Evolutionary conservation across 2,329 filamentous ascomycete species (phyloP).

Genomic region (Pestalotiopsis sp.): DNA sequence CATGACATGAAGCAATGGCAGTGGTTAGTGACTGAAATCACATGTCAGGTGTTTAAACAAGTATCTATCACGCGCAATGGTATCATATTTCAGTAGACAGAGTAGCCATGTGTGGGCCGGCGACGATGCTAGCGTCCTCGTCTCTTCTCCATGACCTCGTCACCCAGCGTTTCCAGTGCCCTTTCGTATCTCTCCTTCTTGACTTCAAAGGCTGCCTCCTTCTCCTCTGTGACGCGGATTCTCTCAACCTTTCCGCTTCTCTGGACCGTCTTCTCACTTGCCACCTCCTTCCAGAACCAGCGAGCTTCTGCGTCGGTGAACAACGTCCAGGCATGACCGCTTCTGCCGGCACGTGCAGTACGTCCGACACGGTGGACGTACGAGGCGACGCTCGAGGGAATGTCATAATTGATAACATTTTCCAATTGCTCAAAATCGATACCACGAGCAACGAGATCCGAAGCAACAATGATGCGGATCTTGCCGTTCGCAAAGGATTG

Average conservation of each 20-base stretch:
- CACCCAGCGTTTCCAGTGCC: constrained; percentile 64
- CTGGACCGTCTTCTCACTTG: constrained; percentile 53
- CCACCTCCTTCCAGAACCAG: constrained; percentile 91
- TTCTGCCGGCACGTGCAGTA: constrained; percentile 79
- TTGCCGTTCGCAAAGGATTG: constrained; percentile 65
- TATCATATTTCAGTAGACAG: background rate
- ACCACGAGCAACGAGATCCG: constrained; percentile 90
- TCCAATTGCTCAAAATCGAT: constrained; percentile 79
- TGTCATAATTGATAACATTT: constrained; percentile 92
- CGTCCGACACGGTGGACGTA: constrained; percentile 93
- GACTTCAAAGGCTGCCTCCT: constrained; percentile 6
- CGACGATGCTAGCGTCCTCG: constrained; percentile 1
- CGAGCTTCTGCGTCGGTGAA: constrained; percentile 80
- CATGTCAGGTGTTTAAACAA: no score
- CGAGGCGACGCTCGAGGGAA: constrained; percentile 77
- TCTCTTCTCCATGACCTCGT: constrained; percentile 52
- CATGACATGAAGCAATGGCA: no score
- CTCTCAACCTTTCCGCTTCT: constrained; percentile 49
- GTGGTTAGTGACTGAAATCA: no score
- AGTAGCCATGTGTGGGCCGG: background rate
- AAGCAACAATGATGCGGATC: constrained; percentile 79
- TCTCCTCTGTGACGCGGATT: constrained; percentile 42
- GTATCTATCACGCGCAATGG: background rate
- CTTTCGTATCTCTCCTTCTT: constrained; percentile 44
- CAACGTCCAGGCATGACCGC: constrained; percentile 83